Evolutionary conservation across 768 basidiomycete species (phyloP).

Genomic region (Trametes punicea): DNA sequence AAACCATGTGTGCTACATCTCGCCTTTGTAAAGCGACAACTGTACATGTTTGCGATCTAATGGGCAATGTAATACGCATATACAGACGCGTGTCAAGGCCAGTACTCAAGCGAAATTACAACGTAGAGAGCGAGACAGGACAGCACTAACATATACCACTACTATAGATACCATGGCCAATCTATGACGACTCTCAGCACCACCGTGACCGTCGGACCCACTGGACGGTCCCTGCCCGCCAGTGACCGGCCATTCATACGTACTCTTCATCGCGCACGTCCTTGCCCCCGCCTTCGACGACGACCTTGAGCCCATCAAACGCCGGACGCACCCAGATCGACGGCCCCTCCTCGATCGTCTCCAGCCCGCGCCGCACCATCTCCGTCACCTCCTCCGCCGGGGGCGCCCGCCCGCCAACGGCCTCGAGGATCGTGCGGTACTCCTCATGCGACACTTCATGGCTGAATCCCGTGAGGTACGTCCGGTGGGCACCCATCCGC

Average conservation of each 20-base stretch:
- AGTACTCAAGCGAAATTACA: background rate
- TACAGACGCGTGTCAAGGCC: background rate
- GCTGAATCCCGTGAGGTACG: conserved; percentile 72
- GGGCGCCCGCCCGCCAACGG: conserved; percentile 36
- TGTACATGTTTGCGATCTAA: no score
- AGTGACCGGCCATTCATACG: conserved; percentile 21
- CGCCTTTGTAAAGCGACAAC: no score
- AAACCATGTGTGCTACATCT: no score
- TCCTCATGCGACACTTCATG: conserved; percentile 81
- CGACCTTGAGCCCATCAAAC: conserved; percentile 68
- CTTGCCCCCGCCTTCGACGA: conserved; percentile 38
- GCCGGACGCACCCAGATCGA: conserved; percentile 65
- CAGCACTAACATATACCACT: background rate
- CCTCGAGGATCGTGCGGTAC: conserved; percentile 61
- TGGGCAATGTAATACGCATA: no score
- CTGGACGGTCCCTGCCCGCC: background rate
- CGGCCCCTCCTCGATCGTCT: conserved; percentile 45
- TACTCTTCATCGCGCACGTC: conserved; percentile 54
- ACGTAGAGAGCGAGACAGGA: background rate
- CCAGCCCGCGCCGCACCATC: conserved; percentile 41
- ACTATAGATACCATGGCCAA: background rate
- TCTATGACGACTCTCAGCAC: background rate
- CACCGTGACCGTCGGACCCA: background rate
- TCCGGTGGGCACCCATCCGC: conserved; percentile 54
- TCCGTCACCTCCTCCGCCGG: conserved; percentile 28